A percentile compares a stretch with the other conserved stretches of the same genome.
These are phyloP conservation scores for Elsinoe fawcettii DNA, from an alignment of 2,329 filamentous ascomycete species.

Conservation along the genomic window DNA sequence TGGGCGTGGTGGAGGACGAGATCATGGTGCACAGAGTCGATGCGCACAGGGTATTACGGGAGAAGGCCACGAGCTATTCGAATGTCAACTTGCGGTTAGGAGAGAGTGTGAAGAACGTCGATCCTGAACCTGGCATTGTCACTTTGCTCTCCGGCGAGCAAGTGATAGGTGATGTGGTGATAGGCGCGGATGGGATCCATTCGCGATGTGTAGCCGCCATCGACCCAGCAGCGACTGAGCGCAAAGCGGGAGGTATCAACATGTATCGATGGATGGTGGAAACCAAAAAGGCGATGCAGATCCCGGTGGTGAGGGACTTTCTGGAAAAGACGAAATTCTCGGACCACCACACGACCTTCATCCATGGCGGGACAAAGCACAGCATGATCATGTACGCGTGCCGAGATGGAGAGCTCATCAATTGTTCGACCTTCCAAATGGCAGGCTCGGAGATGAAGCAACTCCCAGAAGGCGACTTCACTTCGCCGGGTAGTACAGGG, in stretches of 20 bases:
- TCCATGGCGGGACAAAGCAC: conserved; percentile 4
- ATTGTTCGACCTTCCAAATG: conserved; percentile 12
- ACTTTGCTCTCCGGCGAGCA: conserved; percentile 16
- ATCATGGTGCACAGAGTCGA: conserved; percentile 22
- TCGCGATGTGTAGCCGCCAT: conserved; percentile 1
- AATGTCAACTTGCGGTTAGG: conserved; percentile 18
- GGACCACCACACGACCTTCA: conserved; percentile 9
- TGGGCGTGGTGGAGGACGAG: conserved; percentile 15
- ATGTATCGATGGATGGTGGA: conserved; percentile 16
- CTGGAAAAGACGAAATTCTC: neutral
- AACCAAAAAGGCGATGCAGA: neutral
- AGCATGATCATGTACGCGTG: conserved; percentile 9
- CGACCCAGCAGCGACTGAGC: conserved; percentile 1
- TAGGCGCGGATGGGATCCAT: conserved; percentile 22
- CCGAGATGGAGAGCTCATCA: conserved; percentile 9
- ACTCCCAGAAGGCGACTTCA: conserved; percentile 3
- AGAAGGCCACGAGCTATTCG: conserved; percentile 14
- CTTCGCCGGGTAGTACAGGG: neutral
- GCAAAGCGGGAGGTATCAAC: conserved; percentile 6
- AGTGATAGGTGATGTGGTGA: conserved; percentile 19
- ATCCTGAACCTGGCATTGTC: conserved; percentile 18
- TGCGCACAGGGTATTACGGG: conserved; percentile 19
- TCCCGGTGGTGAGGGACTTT: neutral
- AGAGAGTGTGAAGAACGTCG: conserved; percentile 18
- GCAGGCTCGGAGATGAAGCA: conserved; percentile 4